Base-by-base conservation (phyloP, 345 rosid species). In the Citrus australasica region DNA sequence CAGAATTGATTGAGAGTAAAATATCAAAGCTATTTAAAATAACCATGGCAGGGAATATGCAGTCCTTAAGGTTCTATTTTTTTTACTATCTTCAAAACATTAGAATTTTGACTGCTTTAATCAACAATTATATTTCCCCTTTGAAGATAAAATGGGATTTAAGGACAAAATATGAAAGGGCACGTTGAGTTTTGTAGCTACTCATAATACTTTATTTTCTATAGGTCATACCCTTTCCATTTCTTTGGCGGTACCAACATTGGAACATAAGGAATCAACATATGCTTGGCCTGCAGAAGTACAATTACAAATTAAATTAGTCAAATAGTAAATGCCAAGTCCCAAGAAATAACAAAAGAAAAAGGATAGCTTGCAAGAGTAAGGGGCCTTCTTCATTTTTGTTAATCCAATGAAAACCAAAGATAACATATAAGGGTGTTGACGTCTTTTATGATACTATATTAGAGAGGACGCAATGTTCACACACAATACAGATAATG, bases 171-270 rank as follows among this genome's bases (percentile, higher is more conserved):
- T 32, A 30, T 32, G 4, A 48, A 8, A 46, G 60, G 17, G 19
- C 42, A 28, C 35, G 46, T 46, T 46, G 14, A 75, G 42, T 75
- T 19, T 9, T 48, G 25, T 11, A n/a, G 6, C 42, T 24, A 9
- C 33, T 72, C 67, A 81, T 75, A n/a, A 73, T 61, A 69, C 61
- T 28, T 10, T 66, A 32, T 72, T 69, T 58, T 68, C 53, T 42
- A 58, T 76, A 65, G 48, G 81, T 60, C 85, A 65, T 96, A 96
- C 99, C 97, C 93, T 90, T 88, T 91, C 98, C 99, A 96, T 82
- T 87, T 96, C 86, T 86, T 92, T 66, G 99, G 99, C 76, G 99
- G 99, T 76, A 96, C 88, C 83, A 96, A 85, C 99, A 96, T 96
- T 37, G 99, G 99, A 81, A 94, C 88, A 74, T 94, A 96, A 63